Conservation (phyloP, 2,329 filamentous ascomycete species). For the Sordariomycetes sp. region DNA sequence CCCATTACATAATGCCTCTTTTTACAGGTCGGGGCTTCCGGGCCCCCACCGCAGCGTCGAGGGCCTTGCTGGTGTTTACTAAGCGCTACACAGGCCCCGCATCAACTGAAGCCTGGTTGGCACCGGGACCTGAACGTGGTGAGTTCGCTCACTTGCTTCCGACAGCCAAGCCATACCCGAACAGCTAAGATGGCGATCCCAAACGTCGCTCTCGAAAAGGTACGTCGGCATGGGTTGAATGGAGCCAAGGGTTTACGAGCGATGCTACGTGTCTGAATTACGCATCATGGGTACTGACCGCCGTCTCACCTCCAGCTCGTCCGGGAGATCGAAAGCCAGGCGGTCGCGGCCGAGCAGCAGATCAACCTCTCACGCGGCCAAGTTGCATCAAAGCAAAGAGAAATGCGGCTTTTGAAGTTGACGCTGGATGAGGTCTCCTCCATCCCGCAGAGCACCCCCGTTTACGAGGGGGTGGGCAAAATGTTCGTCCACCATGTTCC, state of each 20-base stretch:
- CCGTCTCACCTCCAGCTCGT: slow-evolving; percentile 50
- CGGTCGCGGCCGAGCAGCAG: slow-evolving; percentile 81
- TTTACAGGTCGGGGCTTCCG: no score
- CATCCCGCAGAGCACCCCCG: slow-evolving; percentile 62
- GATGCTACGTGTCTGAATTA: no score
- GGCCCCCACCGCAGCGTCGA: no score
- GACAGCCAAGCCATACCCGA: background rate
- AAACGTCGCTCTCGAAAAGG: slow-evolving; percentile 91
- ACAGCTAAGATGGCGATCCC: slow-evolving; percentile 72
- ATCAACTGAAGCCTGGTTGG: no score
- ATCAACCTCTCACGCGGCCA: slow-evolving; percentile 78
- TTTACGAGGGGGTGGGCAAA: slow-evolving; percentile 95
- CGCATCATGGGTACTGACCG: slow-evolving; percentile 3
- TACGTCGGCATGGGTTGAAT: slow-evolving; percentile 22
- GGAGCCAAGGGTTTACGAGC: background rate
- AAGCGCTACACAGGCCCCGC: no score
- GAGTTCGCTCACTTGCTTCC: no score
- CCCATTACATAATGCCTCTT: no score
- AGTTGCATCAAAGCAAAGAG: slow-evolving; percentile 74
- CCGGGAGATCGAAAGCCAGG: slow-evolving; percentile 88
- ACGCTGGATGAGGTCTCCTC: slow-evolving; percentile 75
- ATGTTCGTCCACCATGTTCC: slow-evolving; percentile 52
- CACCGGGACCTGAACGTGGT: no score
- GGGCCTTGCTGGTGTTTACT: no score
- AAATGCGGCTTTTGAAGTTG: slow-evolving; percentile 78